A percentile compares a stretch with the other conserved stretches of the same genome.
Conservation (phyloP, 2,329 filamentous ascomycete species). For the Alternaria triticimaculans region DNA sequence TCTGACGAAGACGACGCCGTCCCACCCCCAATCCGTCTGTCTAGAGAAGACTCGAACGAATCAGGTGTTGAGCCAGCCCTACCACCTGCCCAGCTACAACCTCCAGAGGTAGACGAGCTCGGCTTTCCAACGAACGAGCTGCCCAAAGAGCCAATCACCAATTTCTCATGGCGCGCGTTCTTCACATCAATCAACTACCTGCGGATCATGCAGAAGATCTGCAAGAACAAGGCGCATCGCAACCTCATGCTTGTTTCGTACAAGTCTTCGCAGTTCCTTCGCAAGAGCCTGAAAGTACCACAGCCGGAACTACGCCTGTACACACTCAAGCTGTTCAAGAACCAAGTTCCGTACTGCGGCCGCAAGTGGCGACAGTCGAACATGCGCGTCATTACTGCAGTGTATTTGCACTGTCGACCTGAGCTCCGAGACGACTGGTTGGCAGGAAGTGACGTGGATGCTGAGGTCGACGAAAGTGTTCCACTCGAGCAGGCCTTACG, state of each 20-base stretch:
- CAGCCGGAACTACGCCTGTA: constrained; percentile 88
- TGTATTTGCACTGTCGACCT: constrained; percentile 91
- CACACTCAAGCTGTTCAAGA: constrained; percentile 97
- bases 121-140: constrained; percentile 77
- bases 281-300: constrained; percentile 89
- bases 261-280: constrained; percentile 90
- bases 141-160: constrained; percentile 79
- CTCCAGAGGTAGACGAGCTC: constrained; percentile 78
- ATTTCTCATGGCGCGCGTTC: constrained; percentile 92
- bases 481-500: constrained; percentile 90
- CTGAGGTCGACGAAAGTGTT: constrained; percentile 89
- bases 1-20: constrained; percentile 70
- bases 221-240: constrained; percentile 92
- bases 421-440: constrained; percentile 96
- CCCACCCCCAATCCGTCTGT: constrained; percentile 78
- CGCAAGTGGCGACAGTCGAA: constrained; percentile 98
- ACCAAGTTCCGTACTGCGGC: constrained; percentile 96
- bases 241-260: constrained; percentile 94
- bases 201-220: constrained; percentile 96
- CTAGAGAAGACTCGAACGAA: constrained; percentile 46
- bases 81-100: constrained; percentile 36
- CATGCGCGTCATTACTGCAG: constrained; percentile 97
- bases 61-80: constrained; percentile 34
- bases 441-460: constrained; percentile 87
- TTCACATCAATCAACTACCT: constrained; percentile 95